Evolutionary conservation across 2,329 filamentous ascomycete genomes (phyloP).

Genomic region (Pseudopyrenochaeta lycopersici): DNA sequence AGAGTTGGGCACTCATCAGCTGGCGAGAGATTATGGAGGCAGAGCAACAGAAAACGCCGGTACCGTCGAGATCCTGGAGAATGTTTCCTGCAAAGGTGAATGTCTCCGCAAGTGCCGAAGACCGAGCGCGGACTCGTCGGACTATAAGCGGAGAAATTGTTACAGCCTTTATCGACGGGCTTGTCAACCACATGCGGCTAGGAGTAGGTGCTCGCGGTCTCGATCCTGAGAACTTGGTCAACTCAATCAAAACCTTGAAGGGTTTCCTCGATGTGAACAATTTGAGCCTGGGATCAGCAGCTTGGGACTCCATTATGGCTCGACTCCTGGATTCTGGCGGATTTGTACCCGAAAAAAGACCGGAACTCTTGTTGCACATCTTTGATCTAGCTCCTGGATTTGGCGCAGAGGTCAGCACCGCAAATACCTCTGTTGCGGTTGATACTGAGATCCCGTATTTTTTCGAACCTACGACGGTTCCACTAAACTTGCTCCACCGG

Average conservation of each 20-base stretch:
- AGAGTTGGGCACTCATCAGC: slow-evolving; percentile 47
- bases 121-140: slow-evolving; percentile 45
- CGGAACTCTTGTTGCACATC: slow-evolving; percentile 53
- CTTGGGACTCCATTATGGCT: slow-evolving; percentile 58
- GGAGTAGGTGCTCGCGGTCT: slow-evolving; percentile 54
- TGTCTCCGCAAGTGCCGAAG: slow-evolving; percentile 26
- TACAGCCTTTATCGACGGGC: slow-evolving; percentile 62
- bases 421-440: slow-evolving; percentile 40
- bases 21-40: slow-evolving; percentile 54
- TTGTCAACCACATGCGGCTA: slow-evolving; percentile 57
- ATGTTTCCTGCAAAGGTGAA: slow-evolving; percentile 32
- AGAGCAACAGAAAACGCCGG: slow-evolving; percentile 29
- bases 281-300: slow-evolving; percentile 51
- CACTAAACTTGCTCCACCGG: slow-evolving; percentile 55
- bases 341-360: slow-evolving; percentile 55
- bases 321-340: slow-evolving; percentile 61
- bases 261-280: slow-evolving; percentile 47
- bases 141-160: slow-evolving; percentile 69
- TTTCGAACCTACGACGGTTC: slow-evolving; percentile 54
- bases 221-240: slow-evolving; percentile 43
- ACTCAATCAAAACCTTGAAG: slow-evolving; percentile 48
- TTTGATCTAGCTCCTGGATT: slow-evolving; percentile 52
- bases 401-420: slow-evolving; percentile 50
- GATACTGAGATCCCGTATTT: slow-evolving; percentile 49
- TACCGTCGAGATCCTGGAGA: slow-evolving; percentile 28